Evolutionary conservation across 768 basidiomycete species (phyloP), one percentile per base, ranked within the genome.

Genomic region (Pulveroboletus sp.): DNA sequence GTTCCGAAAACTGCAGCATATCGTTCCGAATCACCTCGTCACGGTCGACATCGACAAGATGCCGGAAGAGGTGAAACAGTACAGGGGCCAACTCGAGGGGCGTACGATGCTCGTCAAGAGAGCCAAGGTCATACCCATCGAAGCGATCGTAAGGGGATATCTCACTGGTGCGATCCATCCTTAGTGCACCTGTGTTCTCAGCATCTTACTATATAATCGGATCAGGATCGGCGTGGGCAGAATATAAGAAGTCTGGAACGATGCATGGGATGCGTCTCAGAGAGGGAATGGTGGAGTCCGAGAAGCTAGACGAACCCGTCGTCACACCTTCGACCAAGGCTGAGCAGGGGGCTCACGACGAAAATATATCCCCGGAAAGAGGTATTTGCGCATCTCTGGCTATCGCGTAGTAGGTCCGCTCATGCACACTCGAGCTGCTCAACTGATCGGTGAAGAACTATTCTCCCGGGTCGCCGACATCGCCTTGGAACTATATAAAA

Each of bases 291-390:
- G 82, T 56, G n/a, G 94, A 99, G 73, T 90, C 88, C 1, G 78
- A 90, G 57, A 84, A 86, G 62, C 72, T 99, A 19, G 79, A 85
- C 1, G 72, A 83, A 51, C 89, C 94, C 2, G 70, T 97, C 24
- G 94, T 99, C 67, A 99, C 96, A 0, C 96, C 96, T 0, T 95
- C 93, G 0, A 98, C 96, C 6, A 98, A 99, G 65, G 96, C 95
- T 1, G 93, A 92, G 47, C 84, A 87, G 60, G 96, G 96, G 2
- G 76, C 78, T 37, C 94, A 99, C 62, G 96, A 99, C 65, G 94
- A 98, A 68, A 99, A 99, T 64, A 92, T 95, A 53, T 86, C 89
- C 43, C 89, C 89, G 6, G 82, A 85, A 50, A 74, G 80, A 78
- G 85, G 90, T 85, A 42, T 17, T 10, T 9, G 38, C 43, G 70